Evolutionary conservation across 257 asterid species (phyloP), one percentile per base, ranked within the genome.

Genomic region (Thymus mandschuricus): DNA sequence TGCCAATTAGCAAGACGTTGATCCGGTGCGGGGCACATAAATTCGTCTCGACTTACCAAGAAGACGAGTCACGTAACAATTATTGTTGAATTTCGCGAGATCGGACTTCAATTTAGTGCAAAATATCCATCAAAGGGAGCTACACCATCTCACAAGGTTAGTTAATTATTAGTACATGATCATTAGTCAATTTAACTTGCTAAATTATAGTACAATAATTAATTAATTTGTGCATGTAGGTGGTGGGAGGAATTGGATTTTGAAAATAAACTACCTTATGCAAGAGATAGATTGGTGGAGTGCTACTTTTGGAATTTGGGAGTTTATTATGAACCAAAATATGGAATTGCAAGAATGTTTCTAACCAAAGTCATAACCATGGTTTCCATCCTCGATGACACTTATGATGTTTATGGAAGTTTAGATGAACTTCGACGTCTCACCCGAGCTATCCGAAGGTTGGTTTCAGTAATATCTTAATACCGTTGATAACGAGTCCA

Each of bases 221-320:
- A 48, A 48, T 48, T 12, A 49, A 49, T n/a, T 13, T 9, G 2
- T 50, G 43, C 27, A 79, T 21, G 5, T 6, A 35, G 87, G 71
- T 81, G 88, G 86, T 81, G 88, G 88, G 75, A 80, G 46, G 58
- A 10, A 13, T 49, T 81, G 9, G 81, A 60, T 10, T 34, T 69
- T 5, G 15, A 9, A 9, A 48, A 43, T 0, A 64, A 74, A 31
- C 6, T 76, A 1, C 60, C 78, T 1, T 84, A 78, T 48, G 72
- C 81, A 34, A 78, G 88, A 78, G 84, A 83, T 29, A 81, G 84
- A 60, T 27, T 73, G 30, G 81, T 58, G 43, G 88, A 84, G 5
- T 58, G 83, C 65, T 84, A 81, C 34, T 79, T 79, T 0, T 79
- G 81, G 78, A 29, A 11, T 13, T 21, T 77, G 35, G 79, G 76